Conservation (phyloP, 306 rosid genomes). For the Casuarina glauca region DNA sequence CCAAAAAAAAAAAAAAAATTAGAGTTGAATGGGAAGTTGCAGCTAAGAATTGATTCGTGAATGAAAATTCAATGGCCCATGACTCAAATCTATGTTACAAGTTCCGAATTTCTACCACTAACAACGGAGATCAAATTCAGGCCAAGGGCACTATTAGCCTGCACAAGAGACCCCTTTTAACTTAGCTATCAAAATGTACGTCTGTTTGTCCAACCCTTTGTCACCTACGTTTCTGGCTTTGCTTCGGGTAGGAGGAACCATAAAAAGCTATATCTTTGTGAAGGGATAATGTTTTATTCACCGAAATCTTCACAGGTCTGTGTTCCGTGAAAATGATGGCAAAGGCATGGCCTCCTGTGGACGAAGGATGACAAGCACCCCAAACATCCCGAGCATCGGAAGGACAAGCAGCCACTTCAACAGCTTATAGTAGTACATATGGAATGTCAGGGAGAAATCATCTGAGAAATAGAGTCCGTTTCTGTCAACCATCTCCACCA, state of each 20-base stretch:
- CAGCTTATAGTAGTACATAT: conserved; percentile 89
- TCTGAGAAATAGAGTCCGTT: conserved; percentile 87
- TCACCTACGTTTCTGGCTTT: conserved; percentile 7
- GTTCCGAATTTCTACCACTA: conserved; percentile 29
- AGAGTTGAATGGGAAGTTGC: background rate
- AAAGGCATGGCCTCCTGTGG: conserved; percentile 90
- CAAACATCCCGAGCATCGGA: conserved; percentile 96
- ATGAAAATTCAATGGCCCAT: conserved; percentile 24
- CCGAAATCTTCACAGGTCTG: conserved; percentile 46
- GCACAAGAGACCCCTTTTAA: conserved; percentile 14
- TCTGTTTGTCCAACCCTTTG: background rate
- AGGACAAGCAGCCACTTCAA: conserved; percentile 95
- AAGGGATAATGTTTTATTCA: conserved; percentile 10
- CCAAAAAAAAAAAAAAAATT: accelerated
- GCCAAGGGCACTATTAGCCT: conserved; percentile 23
- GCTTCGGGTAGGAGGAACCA: background rate
- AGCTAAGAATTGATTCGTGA: conserved; percentile 5
- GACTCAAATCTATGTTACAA: conserved; percentile 42
- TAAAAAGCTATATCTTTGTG: background rate
- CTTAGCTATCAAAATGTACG: conserved; percentile 14
- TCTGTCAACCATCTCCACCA: conserved; percentile 98
- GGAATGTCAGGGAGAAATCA: conserved; percentile 96
- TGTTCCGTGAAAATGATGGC: conserved; percentile 91
- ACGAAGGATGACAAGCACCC: conserved; percentile 80
- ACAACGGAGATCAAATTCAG: conserved; percentile 20